Evolutionary conservation across 768 basidiomycete species (phyloP), one percentile per base, ranked within the genome.

Genomic region (Trichaptum fuscoviolaceum): DNA sequence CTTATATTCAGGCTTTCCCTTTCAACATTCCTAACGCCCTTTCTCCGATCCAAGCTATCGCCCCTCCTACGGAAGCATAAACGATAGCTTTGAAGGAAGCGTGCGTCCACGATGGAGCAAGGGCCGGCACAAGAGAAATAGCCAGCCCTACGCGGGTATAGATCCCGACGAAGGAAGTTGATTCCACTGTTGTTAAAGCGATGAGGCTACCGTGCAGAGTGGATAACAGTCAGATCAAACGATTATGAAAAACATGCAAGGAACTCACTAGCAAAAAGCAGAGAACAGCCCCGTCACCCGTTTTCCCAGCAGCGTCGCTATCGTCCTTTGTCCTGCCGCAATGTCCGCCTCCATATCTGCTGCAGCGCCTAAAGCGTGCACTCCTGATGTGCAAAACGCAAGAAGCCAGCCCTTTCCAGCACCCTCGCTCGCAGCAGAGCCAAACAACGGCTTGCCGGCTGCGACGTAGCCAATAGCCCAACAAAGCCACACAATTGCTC

Each of bases 281-380:
- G 62, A 65, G 63, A 69, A 65, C 34, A 62, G 34, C 17, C 57
- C 65, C 26, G 69, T 65, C 17, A 57, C 18, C 23, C 62, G 25
- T 20, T 27, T 34, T 1, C 69, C 69, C 23, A 67, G 66, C 18
- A 30, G 64, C 20, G 68, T 69, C 20, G 69, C 69, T 26, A 70
- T 65, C 2, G 68, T 70, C 27, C 57, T 63, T 35, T 69, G 68
- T n/a, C 69, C 69, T 8, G 68, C 68, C 24, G 58, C 63, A 52
- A 64, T 52, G 52, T 70, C 69, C 58, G 65, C 64, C 36, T 70
- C 68, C 57, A 65, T 36, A 58, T 70, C 69, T 25, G 68, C 65
- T 18, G 52, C 68, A 23, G 69, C 68, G 20, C 68, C 69, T 15
- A 70, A 67, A 42, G 69, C 68, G 59, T 70, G 69, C 10, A 69